These are phyloP conservation scores for Nigrospora sphaerica DNA, from an alignment of 2,329 filamentous ascomycete genomes.

Conservation along the genomic window DNA sequence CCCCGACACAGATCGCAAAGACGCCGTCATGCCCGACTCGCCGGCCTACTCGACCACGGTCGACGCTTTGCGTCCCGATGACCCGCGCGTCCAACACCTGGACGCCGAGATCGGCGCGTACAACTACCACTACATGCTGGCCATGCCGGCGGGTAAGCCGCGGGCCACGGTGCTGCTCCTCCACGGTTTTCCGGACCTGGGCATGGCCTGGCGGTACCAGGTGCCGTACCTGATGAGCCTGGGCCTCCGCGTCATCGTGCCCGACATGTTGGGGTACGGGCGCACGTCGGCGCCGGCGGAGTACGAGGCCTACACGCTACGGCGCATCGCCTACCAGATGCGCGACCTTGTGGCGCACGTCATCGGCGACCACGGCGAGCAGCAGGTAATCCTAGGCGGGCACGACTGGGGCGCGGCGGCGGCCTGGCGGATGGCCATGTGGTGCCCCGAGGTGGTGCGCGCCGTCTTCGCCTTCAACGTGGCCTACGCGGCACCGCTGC, in stretches of 20 bases:
- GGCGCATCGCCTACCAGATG: conserved; percentile 24
- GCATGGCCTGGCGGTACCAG: conserved; percentile 16
- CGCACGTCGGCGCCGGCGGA: conserved; percentile 21
- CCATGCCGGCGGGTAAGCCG: conserved; percentile 37
- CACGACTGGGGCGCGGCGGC: conserved; percentile 58
- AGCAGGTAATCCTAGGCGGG: conserved; percentile 43
- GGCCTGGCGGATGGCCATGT: conserved; percentile 67
- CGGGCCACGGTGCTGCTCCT: conserved; percentile 12
- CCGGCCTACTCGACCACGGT: conserved; percentile 33
- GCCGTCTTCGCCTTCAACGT: conserved; percentile 78
- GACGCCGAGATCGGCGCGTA: conserved; percentile 58
- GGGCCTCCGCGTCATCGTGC: conserved; percentile 35
- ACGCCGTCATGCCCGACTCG: not conserved
- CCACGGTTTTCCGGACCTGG: conserved; percentile 11
- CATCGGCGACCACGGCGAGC: conserved; percentile 56
- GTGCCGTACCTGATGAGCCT: conserved; percentile 21
- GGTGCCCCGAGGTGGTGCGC: conserved; percentile 64
- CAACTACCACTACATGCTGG: conserved; percentile 61
- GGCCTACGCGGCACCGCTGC: conserved; percentile 54
- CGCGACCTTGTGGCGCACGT: conserved; percentile 39
- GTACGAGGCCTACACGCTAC: conserved; percentile 18
- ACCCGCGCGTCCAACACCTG: conserved; percentile 59
- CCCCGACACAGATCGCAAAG: too few species aligned
- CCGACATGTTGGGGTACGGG: conserved; percentile 33
- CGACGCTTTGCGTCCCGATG: conserved; percentile 59